A percentile compares a stretch with the other conserved stretches of the same genome.
phyloP scores from a whole-genome alignment of 163 green algal species.

The Trebouxia gelatinosa region DNA sequence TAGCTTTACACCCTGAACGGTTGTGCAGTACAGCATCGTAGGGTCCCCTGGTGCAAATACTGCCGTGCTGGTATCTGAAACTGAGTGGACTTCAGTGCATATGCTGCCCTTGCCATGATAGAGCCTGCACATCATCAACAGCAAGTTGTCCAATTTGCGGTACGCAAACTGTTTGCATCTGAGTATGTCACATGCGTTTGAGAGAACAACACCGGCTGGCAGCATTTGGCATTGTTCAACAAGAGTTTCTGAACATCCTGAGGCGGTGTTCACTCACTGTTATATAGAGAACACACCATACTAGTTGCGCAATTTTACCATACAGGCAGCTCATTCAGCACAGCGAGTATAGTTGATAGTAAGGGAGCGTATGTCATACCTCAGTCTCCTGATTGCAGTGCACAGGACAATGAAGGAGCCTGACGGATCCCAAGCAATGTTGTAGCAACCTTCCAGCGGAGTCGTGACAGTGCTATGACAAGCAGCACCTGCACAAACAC shows the following conservation, averaged over 20 bases:
- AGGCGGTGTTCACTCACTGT: no score
- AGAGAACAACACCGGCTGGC: neutral
- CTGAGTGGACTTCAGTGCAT: neutral
- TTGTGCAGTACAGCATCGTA: neutral
- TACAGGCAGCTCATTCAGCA: neutral
- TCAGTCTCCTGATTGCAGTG: neutral
- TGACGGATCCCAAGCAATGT: neutral
- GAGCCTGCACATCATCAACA: neutral
- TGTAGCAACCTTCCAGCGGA: neutral
- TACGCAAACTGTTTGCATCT: no score
- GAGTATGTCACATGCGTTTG: neutral
- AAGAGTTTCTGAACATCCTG: no score
- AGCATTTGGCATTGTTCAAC: no score
- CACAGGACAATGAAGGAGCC: slow-evolving; percentile 1
- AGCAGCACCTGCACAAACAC: no score
- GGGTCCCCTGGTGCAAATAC: neutral
- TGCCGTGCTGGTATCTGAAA: no score
- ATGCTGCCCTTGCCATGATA: neutral
- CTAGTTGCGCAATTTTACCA: no score
- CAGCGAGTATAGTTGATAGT: neutral
- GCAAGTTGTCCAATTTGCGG: no score
- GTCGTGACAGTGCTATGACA: no score
- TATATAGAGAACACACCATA: no score
- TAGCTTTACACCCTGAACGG: neutral
- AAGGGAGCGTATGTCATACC: neutral